Base-by-base conservation (phyloP, 2,329 filamentous ascomycete genomes). In the Talaromyces verruculosus region DNA sequence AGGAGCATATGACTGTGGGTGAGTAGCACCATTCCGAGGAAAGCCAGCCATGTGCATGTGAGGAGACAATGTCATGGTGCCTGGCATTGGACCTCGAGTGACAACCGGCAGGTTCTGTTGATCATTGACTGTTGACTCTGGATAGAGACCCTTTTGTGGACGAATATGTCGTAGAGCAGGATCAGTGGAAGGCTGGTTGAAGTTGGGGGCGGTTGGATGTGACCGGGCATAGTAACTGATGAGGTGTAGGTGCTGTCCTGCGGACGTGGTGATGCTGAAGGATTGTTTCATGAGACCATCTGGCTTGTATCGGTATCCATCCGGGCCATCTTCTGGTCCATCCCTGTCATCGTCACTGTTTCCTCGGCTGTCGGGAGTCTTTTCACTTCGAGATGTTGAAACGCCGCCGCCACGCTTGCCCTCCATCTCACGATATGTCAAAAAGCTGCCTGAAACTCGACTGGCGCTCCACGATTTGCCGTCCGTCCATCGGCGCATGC, bases 251-350 rank as follows among this genome's bases (percentile, higher is more conserved):
- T 98, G 95, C 73, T 97, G 93, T 70, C 92, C 87, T 43, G 85
- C 89, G 1, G 91, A 92, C 1, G 95, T 98, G 25, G 93, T 97
- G 80, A 99, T 98, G 81, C 94, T 98, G 84, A 98, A 99, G 0
- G 95, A 98, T 80, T 99, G 95, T 85, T 99, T 99, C 93, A 98
- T 97, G 3, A 99, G 85, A 0, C 95, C 95, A 73, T 99, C 95
- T 10, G 90, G 91, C 84, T 97, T 99, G 81, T 97, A 97, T 69
- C 92, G 85, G 78, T 97, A 97, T 49, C 93, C 93, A 77, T 97
- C 93, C 0, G 91, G 92, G 8, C 87, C 87, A 70, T 87, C 85
- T 73, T 96, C 92, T 64, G 83, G 84, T 73, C 85, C 86, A 70
- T 84, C 90, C 63, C 91, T 89, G 69, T 93, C 91, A 59, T 95